A percentile compares a stretch with the other conserved stretches of the same genome.
These are phyloP conservation scores for Medicago arabica DNA, from an alignment of 306 rosid species.

Conservation along the genomic window DNA sequence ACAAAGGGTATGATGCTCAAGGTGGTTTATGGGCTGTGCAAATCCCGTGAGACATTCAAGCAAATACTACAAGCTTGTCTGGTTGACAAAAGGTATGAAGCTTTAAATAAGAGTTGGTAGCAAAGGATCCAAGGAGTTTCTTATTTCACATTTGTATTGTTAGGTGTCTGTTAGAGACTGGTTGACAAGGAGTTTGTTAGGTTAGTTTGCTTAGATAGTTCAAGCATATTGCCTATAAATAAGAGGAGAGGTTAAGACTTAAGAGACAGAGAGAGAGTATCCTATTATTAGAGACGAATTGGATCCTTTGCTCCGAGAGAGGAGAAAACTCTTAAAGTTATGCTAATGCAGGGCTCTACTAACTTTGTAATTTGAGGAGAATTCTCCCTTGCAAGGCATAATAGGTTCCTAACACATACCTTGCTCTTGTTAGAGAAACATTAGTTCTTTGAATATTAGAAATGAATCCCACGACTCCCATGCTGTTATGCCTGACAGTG, in stretches of 20 bases:
- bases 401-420: conserved; percentile 44
- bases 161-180: neutral
- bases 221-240: neutral
- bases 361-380: neutral
- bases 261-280: neutral
- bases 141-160: too few relatives aligned
- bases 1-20: too few relatives aligned
- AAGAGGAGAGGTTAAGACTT: neutral
- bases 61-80: too few relatives aligned
- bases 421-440: conserved; percentile 66
- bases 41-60: too few relatives aligned
- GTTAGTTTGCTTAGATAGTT: too few relatives aligned
- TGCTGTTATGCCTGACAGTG: conserved; percentile 53
- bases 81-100: too few relatives aligned
- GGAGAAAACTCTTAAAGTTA: neutral
- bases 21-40: too few relatives aligned
- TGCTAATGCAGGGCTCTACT: conserved; percentile 4
- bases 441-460: conserved; percentile 62
- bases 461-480: conserved; percentile 58
- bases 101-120: too few relatives aligned
- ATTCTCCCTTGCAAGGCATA: neutral
- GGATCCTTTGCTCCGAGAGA: neutral
- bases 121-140: too few relatives aligned
- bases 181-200: neutral
- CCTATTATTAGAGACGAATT: neutral